phyloP scores from a whole-genome alignment of 371 early-diverging fungal species.

The Lichtheimia hyalospora region DNA sequence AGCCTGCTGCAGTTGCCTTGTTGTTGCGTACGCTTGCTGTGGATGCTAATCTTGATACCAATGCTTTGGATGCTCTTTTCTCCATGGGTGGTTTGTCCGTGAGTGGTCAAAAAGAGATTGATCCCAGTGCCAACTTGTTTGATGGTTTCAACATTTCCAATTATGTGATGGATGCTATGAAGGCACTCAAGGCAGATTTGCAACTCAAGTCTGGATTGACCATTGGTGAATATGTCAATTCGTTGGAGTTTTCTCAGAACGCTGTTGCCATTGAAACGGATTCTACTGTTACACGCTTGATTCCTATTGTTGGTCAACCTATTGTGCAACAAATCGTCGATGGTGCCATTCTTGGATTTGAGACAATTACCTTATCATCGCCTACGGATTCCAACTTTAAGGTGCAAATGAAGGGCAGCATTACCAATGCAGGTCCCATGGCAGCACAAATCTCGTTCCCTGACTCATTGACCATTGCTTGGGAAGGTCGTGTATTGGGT shows the following conservation, averaged over 20 bases:
- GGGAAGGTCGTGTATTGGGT: slow-evolving; percentile 53
- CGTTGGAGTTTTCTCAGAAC: slow-evolving; percentile 46
- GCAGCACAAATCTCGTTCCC: slow-evolving; percentile 59
- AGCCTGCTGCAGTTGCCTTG: slow-evolving; percentile 37
- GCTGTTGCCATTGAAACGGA: slow-evolving; percentile 45
- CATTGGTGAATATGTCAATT: slow-evolving; percentile 52
- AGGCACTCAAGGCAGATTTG: slow-evolving; percentile 48
- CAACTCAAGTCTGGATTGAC: slow-evolving; percentile 40
- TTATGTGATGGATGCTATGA: slow-evolving; percentile 52
- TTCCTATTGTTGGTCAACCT: slow-evolving; percentile 55
- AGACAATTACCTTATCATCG: slow-evolving; percentile 43
- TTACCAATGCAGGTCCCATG: slow-evolving; percentile 60
- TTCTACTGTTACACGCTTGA: slow-evolving; percentile 39
- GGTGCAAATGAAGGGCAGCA: slow-evolving; percentile 49
- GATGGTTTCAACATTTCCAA: slow-evolving; percentile 44
- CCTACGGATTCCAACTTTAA: slow-evolving; percentile 47
- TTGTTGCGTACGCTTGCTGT: slow-evolving; percentile 49
- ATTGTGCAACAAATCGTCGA: slow-evolving; percentile 57
- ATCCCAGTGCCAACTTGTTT: slow-evolving; percentile 37
- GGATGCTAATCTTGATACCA: slow-evolving; percentile 39
- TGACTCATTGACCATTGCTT: slow-evolving; percentile 44
- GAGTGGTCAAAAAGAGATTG: slow-evolving; percentile 33
- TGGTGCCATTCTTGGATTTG: slow-evolving; percentile 43
- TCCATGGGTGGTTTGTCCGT: slow-evolving; percentile 42
- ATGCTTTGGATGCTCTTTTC: slow-evolving; percentile 47